Conservation (phyloP, 345 rosid species). For the Salix purpurea region DNA sequence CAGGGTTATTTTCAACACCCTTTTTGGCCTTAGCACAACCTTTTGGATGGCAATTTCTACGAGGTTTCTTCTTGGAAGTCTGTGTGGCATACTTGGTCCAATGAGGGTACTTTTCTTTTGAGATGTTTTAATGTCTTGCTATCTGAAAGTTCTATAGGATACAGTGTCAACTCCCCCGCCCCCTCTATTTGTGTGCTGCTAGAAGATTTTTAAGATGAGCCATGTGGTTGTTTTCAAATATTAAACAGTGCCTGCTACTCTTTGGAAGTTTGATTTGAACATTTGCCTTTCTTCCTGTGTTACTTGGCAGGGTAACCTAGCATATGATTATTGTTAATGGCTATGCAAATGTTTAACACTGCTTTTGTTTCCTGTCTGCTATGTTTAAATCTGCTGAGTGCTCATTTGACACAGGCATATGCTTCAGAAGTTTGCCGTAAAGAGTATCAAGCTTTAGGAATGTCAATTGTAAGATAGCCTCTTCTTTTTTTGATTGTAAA, state of each 20-base stretch:
- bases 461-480: slow-evolving; percentile 60
- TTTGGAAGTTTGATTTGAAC: not conserved
- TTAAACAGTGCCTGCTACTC: not conserved
- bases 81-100: slow-evolving; percentile 62
- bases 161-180: not conserved
- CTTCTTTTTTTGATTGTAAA: not conserved
- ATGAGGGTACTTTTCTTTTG: slow-evolving; percentile 39
- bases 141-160: not conserved
- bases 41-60: slow-evolving; percentile 63
- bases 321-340: not conserved
- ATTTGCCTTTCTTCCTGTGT: not conserved
- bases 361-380: not conserved
- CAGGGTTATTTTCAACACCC: slow-evolving; percentile 61
- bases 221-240: no score
- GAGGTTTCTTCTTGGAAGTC: slow-evolving; percentile 60
- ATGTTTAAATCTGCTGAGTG: not conserved
- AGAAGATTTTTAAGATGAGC: not conserved
- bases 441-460: slow-evolving; percentile 63
- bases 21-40: slow-evolving; percentile 60
- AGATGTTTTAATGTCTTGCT: not conserved
- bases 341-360: not conserved
- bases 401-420: slow-evolving; percentile 51
- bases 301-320: not conserved
- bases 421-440: slow-evolving; percentile 66
- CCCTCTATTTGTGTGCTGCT: not conserved